Evolutionary conservation across 306 rosid genomes (phyloP), one percentile per base, ranked within the genome.

Genomic region (Purshia tridentata): DNA sequence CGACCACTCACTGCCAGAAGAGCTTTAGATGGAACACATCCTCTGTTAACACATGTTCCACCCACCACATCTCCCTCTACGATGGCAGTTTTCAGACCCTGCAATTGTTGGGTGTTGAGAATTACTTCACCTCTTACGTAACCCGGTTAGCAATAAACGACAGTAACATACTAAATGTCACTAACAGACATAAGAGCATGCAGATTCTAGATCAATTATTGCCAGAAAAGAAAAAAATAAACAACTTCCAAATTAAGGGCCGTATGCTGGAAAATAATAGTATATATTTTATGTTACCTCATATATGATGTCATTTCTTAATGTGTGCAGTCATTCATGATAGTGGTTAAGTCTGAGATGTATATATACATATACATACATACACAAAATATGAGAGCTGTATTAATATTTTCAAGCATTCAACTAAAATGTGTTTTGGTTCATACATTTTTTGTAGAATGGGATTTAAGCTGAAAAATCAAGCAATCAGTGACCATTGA

Each of bases 11-110:
- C 97, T 60, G 99, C 99, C 78, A 95, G 82, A 87, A 94, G 99
- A 80, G 99, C 99, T 79, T 89, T 94, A 2, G 99, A 94, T 55
- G 99, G 99, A 85, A 91, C 97, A 54, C 99, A 94, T 4, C 99
- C 99, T 83, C 97, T 86, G 86, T 94, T 94, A 53, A 94, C 96
- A 81, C 98, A 94, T 15, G 98, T 94, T 74, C 98, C 96, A 45
- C 96, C 99, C 76, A 94, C 92, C 81, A 91, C 95, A 52, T 91
- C 97, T 80, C 98, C 98, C 80, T 94, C 98, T 6, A 94, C 88
- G 14, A 94, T 79, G 37, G 90, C 98, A 59, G 97, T 94, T 91
- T 94, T 94, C 82, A 91, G 77, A 72, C 98, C 98, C 97, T 94
- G 95, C 65, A 82, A 65, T 49, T 63, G 72, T 71, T 15, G 6